Evolutionary conservation across 352 stramenopile species (phyloP), one percentile per base, ranked within the genome.

Genomic region (Pythium grandisporangium): DNA sequence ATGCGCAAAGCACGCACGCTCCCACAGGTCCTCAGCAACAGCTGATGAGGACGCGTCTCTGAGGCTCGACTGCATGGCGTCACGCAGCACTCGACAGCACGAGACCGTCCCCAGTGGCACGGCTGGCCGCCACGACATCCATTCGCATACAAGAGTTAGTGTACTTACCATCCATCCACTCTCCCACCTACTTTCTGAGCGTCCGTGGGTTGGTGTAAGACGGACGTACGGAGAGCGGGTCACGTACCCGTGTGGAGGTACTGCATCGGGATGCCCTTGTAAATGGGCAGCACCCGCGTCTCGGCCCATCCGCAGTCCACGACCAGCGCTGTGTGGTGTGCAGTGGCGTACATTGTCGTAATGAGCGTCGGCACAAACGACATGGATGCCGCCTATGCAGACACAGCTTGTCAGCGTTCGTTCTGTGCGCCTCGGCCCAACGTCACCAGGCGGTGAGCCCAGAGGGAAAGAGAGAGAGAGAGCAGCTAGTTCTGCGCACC

Each of bases 241-340:
- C 1, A 51, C 66, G 19, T 46, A 89, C 75, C 78, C 12, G 61
- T 61, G 45, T 90, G 91, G 29, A 71, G 58, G 25, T 85, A 61
- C 17, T 69, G 66, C 37, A 93, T 45, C 27, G 80, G 75, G 25
- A 88, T 78, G n/a, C 77, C 77, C 45, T 93, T 88, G 44, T 77
- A 91, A 11, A 93, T 65, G 13, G 80, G 80, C 8, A 93, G 37
- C 17, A 93, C 23, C 7, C 77, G 63, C 17, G 75, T 86, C 55
- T 93, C 80, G 2, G 44, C 41, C 63, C 70, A 90, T 2, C 80
- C 80, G 39, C 72, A 88, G 49, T 93, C 80, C 4, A 93, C 55
- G 22, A 93, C 60, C 22, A 93, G 51, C 37, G 76, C 75, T 17
- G 80, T 87, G 48, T 86, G 69, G 38, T 85, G 73, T 37, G 63